Conservation (phyloP, 2,329 filamentous ascomycete species). For the Sclerotinia trifoliorum region DNA sequence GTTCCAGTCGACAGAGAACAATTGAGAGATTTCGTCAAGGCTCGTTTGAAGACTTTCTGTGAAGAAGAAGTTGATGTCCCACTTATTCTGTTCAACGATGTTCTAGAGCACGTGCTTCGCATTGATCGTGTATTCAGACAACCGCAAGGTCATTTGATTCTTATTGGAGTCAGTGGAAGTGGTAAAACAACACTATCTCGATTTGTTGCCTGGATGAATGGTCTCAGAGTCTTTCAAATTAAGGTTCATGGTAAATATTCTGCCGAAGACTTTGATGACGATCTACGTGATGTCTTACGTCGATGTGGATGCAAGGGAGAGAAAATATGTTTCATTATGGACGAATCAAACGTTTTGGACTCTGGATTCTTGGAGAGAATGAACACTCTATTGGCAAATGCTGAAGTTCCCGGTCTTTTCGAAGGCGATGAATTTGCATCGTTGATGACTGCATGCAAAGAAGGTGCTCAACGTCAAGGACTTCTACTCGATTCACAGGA, state of each 20-base stretch:
- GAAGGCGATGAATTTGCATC: constrained; percentile 98
- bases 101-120: constrained; percentile 93
- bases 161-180: constrained; percentile 97
- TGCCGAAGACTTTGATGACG: constrained; percentile 97
- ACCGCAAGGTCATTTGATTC: constrained; percentile 94
- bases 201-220: constrained; percentile 99
- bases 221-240: constrained; percentile 98
- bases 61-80: constrained; percentile 99
- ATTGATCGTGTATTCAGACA: constrained; percentile 99
- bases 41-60: constrained; percentile 94
- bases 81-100: constrained; percentile 98
- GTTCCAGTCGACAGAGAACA: constrained; percentile 94
- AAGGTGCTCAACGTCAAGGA: constrained; percentile 94
- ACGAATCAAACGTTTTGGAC: constrained; percentile 97
- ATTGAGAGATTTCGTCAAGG: constrained; percentile 95
- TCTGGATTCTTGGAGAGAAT: constrained; percentile 98
- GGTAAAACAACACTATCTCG: constrained; percentile 97
- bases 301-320: constrained; percentile 96
- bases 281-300: constrained; percentile 88
- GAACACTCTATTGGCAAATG: constrained; percentile 98
- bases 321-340: constrained; percentile 99
- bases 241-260: constrained; percentile 99
- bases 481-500: constrained; percentile 95
- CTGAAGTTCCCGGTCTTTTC: constrained; percentile 97
- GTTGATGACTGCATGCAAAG: constrained; percentile 99